Evolutionary conservation across 2,329 filamentous ascomycete genomes (phyloP), one percentile per base, ranked within the genome.

Genomic region (Rasamsonia emersonii): DNA sequence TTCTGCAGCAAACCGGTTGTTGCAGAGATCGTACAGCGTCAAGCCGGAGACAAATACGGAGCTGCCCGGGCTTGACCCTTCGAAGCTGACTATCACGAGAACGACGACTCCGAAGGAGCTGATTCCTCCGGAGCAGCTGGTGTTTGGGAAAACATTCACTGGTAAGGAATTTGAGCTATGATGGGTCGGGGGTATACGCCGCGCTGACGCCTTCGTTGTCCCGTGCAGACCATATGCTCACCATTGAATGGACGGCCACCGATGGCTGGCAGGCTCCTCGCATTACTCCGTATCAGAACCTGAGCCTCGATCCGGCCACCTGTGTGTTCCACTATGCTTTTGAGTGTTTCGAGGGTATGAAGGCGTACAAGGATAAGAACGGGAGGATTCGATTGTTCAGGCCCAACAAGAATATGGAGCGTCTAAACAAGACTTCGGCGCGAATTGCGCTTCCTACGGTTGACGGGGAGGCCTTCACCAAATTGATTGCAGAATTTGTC

Each of bases 111-210:
- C 89, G 8, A 91, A 89, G 62, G 58, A 72, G 18, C 68, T 89
- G 34, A 69, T 73, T 41, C 79, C 86, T 33, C 75, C 82, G 9
- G 75, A 89, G 54, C 78, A 93, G 42, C 77, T 98, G 34, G 70
- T 96, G 42, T 98, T 98, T 60, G 91, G 91, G 42, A 75, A 75
- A 45, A 81, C 79, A 30, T 98, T 98, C 62, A 94, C 91, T 50
- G 86, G 86, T 88, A 65, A 36, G 58, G 18, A 33, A 26, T 37
- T n/a, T n/a, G n/a, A n/a, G n/a, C n/a, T n/a, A n/a, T n/a, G n/a
- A n/a, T n/a, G n/a, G n/a, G n/a, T n/a, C n/a, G n/a, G n/a, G n/a
- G n/a, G n/a, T n/a, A n/a, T n/a, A n/a, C n/a, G n/a, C n/a, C n/a
- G n/a, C n/a, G n/a, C n/a, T n/a, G n/a, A n/a, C n/a, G n/a, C n/a